A percentile compares a stretch with the other conserved stretches of the same genome.
Evolutionary conservation across 805 yeast species (phyloP).

Genomic region (Metschnikowia lachancei): DNA sequence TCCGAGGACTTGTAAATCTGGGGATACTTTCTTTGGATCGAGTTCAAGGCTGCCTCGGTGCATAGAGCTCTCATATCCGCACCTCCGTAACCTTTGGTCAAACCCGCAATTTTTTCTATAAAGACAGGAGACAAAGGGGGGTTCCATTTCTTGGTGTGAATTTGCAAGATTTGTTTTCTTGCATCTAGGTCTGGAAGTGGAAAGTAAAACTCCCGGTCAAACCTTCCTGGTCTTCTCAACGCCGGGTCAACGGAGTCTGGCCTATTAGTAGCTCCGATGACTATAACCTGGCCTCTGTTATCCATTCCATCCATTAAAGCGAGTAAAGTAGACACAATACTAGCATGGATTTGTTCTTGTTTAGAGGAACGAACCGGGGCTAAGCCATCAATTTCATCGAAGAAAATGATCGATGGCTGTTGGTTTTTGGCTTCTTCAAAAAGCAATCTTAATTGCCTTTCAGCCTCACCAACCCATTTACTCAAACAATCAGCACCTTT

Average conservation of each 20-base stretch:
- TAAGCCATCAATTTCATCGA: slow-evolving; percentile 96
- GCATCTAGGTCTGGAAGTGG: slow-evolving; percentile 85
- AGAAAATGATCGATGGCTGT: slow-evolving; percentile 94
- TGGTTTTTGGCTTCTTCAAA: slow-evolving; percentile 96
- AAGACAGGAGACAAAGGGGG: slow-evolving; percentile 65
- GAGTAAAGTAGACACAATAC: slow-evolving; percentile 89
- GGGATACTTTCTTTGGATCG: slow-evolving; percentile 90
- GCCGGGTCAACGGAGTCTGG: slow-evolving; percentile 99
- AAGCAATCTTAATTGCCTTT: slow-evolving; percentile 81
- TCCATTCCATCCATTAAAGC: slow-evolving; percentile 99
- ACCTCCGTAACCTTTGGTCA: slow-evolving; percentile 97
- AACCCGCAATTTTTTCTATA: slow-evolving; percentile 61
- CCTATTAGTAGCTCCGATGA: slow-evolving; percentile 95
- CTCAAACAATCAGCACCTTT: slow-evolving; percentile 97
- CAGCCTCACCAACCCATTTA: slow-evolving; percentile 99
- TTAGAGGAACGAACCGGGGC: slow-evolving; percentile 98
- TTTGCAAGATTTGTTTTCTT: slow-evolving; percentile 71
- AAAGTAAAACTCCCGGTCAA: slow-evolving; percentile 94
- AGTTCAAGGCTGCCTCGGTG: slow-evolving; percentile 90
- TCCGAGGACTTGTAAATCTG: slow-evolving; percentile 80
- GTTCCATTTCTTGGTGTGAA: slow-evolving; percentile 87
- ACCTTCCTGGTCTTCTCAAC: slow-evolving; percentile 92
- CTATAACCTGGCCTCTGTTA: slow-evolving; percentile 95
- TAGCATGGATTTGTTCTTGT: slow-evolving; percentile 97
- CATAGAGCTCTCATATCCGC: slow-evolving; percentile 93